These are phyloP conservation scores for Aquilaria yunnanensis DNA, from an alignment of 345 rosid species.

Conservation along the genomic window DNA sequence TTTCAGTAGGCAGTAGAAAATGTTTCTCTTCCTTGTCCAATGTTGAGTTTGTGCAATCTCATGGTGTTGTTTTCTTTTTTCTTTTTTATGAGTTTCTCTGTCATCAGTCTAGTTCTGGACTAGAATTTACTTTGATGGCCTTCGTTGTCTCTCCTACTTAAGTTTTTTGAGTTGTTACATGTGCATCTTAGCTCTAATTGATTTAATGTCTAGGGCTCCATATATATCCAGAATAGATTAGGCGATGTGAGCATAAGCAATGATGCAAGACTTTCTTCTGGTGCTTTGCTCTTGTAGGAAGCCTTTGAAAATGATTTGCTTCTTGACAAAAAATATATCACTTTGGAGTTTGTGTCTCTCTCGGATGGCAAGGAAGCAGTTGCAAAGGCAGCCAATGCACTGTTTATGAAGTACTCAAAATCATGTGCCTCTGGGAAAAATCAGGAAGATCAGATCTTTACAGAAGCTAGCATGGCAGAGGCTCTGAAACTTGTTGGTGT, in stretches of 20 bases:
- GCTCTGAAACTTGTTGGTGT: conserved; percentile 68
- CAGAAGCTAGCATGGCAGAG: conserved; percentile 64
- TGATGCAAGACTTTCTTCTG: conserved; percentile 8
- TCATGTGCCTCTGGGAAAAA: conserved; percentile 24
- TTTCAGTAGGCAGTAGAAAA: no score
- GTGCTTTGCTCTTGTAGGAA: conserved; percentile 31
- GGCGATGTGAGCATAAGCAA: background rate
- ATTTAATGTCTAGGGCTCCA: no score
- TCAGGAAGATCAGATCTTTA: conserved; percentile 42
- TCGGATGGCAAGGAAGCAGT: conserved; percentile 86
- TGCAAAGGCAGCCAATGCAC: conserved; percentile 77
- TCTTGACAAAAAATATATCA: conserved; percentile 25
- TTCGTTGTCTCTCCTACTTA: no score
- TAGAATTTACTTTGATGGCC: background rate
- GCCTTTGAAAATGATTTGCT: conserved; percentile 23
- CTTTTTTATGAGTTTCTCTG: background rate
- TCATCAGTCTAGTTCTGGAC: background rate
- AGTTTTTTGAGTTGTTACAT: background rate
- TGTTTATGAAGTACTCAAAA: conserved; percentile 42
- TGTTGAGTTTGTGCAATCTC: no score
- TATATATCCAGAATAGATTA: background rate
- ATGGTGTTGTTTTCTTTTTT: background rate
- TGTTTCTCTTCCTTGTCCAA: no score
- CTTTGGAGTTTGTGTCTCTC: conserved; percentile 60
- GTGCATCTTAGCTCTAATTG: background rate